A percentile compares a stretch with the other conserved stretches of the same genome.
Evolutionary conservation across 1,139 yeast genomes (phyloP).

Genomic region (Suhomyces wounanorum): DNA sequence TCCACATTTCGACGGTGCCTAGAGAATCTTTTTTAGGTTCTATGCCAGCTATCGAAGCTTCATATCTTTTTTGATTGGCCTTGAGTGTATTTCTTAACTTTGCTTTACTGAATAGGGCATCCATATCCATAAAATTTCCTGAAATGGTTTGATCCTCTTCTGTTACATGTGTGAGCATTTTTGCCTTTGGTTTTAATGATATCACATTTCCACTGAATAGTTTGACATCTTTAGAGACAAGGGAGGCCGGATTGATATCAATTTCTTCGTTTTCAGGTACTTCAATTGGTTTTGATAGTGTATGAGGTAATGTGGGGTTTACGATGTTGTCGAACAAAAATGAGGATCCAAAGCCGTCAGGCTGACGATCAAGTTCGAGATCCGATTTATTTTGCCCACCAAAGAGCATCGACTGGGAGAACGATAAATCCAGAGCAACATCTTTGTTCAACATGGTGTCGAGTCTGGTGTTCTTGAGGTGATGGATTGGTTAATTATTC

Average conservation of each 20-base stretch:
- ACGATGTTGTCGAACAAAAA: constrained; percentile 6
- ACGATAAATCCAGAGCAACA: constrained; percentile 11
- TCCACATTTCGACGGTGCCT: constrained; percentile 48
- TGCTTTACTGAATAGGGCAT: constrained; percentile 31
- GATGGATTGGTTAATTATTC: neutral
- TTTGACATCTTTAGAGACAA: constrained; percentile 22
- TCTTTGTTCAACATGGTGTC: constrained; percentile 1
- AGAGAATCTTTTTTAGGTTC: neutral
- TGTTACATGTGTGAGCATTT: neutral
- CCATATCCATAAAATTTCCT: constrained; percentile 31
- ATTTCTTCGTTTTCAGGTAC: neutral
- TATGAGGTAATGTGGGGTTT: neutral
- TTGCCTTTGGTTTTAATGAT: constrained; percentile 21
- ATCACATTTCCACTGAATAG: constrained; percentile 29
- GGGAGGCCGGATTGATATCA: constrained; percentile 4
- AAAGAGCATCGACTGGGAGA: constrained; percentile 18
- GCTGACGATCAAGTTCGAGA: neutral
- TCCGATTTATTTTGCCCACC: constrained; percentile 1
- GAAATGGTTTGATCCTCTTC: constrained; percentile 1
- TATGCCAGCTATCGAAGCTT: neutral
- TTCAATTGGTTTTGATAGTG: neutral
- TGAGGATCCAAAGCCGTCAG: constrained; percentile 7
- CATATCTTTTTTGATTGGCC: constrained; percentile 19
- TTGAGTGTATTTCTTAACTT: constrained; percentile 27
- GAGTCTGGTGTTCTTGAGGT: neutral